These are phyloP conservation scores for Talaromyces sp. DNA, from an alignment of 2,329 filamentous ascomycete species.

Conservation along the genomic window DNA sequence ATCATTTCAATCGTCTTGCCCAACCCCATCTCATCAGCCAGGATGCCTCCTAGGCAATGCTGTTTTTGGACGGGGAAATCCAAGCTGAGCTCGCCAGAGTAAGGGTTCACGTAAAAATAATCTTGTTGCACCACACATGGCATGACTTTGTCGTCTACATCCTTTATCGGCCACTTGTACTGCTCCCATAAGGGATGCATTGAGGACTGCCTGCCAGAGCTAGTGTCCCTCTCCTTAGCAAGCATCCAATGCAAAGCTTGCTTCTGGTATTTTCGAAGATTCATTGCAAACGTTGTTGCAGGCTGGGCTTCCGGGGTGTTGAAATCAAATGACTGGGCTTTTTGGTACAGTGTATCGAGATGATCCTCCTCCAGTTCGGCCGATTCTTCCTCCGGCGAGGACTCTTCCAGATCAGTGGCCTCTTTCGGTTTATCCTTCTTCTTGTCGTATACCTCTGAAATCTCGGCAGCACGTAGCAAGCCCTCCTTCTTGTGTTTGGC, in stretches of 20 bases:
- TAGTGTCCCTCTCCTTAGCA: slow-evolving; percentile 78
- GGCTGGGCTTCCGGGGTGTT: slow-evolving; percentile 82
- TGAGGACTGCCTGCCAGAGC: slow-evolving; percentile 64
- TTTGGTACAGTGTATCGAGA: slow-evolving; percentile 87
- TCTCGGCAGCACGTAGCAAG: slow-evolving; percentile 79
- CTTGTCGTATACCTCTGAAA: slow-evolving; percentile 68
- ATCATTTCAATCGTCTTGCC: slow-evolving; percentile 99
- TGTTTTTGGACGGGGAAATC: slow-evolving; percentile 93
- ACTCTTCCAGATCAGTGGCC: slow-evolving; percentile 36
- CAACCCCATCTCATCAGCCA: slow-evolving; percentile 95
- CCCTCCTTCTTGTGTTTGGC: slow-evolving; percentile 77
- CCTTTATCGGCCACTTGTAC: slow-evolving; percentile 81
- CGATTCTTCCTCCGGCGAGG: slow-evolving; percentile 70
- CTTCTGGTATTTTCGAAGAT: slow-evolving; percentile 86
- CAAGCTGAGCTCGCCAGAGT: slow-evolving; percentile 87
- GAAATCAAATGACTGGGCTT: slow-evolving; percentile 96
- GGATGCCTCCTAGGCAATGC: slow-evolving; percentile 84
- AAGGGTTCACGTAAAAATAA: slow-evolving; percentile 92
- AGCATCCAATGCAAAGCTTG: slow-evolving; percentile 97
- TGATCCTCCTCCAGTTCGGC: slow-evolving; percentile 93
- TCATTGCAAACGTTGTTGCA: slow-evolving; percentile 72
- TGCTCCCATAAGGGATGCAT: slow-evolving; percentile 99
- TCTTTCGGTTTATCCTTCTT: slow-evolving; percentile 42
- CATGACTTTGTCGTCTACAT: slow-evolving; percentile 75
- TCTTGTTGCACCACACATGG: slow-evolving; percentile 59